phyloP scores from a whole-genome alignment of 371 early-diverging fungal genomes.

The Zychaea mexicana region DNA sequence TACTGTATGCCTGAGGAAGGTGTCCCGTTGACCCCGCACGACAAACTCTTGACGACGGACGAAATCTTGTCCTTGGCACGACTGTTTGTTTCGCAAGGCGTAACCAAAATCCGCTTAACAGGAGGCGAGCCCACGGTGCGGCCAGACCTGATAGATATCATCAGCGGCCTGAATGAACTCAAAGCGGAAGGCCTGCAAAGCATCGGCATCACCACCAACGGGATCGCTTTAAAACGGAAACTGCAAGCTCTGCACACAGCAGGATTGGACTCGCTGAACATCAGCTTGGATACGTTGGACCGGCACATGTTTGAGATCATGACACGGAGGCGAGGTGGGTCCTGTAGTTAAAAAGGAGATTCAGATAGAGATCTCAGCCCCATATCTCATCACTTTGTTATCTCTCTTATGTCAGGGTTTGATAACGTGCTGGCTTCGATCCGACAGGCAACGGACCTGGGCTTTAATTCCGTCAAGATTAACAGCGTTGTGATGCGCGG shows the following conservation, averaged over 20 bases:
- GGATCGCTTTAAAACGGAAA: slow-evolving; percentile 86
- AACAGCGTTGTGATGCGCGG: slow-evolving; percentile 90
- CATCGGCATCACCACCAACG: slow-evolving; percentile 94
- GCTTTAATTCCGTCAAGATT: slow-evolving; percentile 79
- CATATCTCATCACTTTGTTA: too few species aligned
- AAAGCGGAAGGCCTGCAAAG: slow-evolving; percentile 71
- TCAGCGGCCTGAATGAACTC: slow-evolving; percentile 74
- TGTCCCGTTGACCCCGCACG: slow-evolving; percentile 72
- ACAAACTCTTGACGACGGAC: slow-evolving; percentile 69
- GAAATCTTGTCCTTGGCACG: slow-evolving; percentile 83
- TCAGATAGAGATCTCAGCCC: neutral
- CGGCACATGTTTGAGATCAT: slow-evolving; percentile 85
- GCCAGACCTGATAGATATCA: slow-evolving; percentile 83
- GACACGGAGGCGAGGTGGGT: slow-evolving; percentile 77
- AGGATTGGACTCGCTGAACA: slow-evolving; percentile 87
- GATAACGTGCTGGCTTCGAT: slow-evolving; percentile 78
- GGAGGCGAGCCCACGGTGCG: slow-evolving; percentile 97
- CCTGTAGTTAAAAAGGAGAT: neutral
- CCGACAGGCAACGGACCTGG: slow-evolving; percentile 63
- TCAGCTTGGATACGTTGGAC: slow-evolving; percentile 91
- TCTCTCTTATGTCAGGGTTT: slow-evolving; percentile 58
- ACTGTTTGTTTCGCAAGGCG: slow-evolving; percentile 86
- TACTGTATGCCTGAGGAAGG: slow-evolving; percentile 98
- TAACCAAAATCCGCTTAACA: slow-evolving; percentile 91
- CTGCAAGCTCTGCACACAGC: slow-evolving; percentile 65